A percentile compares a stretch with the other conserved stretches of the same genome.
These are phyloP conservation scores for Candolleomyces aberdarensis DNA, from an alignment of 768 basidiomycete species.

Conservation along the genomic window DNA sequence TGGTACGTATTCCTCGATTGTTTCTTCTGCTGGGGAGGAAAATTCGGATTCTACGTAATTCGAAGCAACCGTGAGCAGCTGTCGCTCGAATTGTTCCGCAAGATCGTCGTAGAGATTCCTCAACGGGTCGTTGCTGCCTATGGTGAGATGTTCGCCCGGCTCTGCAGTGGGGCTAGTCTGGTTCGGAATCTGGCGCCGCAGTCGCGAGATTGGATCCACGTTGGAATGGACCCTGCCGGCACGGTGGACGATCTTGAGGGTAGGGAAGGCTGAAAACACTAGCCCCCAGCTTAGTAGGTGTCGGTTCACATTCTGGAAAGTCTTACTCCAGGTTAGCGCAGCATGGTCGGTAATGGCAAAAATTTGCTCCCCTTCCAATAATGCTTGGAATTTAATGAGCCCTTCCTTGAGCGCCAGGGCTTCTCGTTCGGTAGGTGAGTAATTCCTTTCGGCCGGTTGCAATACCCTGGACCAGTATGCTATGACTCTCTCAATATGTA, in stretches of 20 bases:
- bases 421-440: slow-evolving; percentile 37
- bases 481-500: slow-evolving; percentile 19
- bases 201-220: slow-evolving; percentile 35
- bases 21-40: too few relatives aligned
- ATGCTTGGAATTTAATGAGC: slow-evolving; percentile 33
- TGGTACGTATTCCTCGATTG: too few relatives aligned
- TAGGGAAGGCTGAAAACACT: slow-evolving; percentile 33
- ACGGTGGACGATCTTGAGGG: slow-evolving; percentile 33
- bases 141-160: slow-evolving; percentile 8
- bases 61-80: too few relatives aligned
- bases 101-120: too few relatives aligned
- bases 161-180: slow-evolving; percentile 26
- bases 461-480: slow-evolving; percentile 30
- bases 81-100: too few relatives aligned
- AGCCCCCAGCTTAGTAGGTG: slow-evolving; percentile 33
- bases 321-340: slow-evolving; percentile 36
- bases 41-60: too few relatives aligned
- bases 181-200: slow-evolving; percentile 19
- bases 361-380: slow-evolving; percentile 31
- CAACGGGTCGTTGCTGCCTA: not conserved
- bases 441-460: slow-evolving; percentile 33
- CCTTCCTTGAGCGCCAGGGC: slow-evolving; percentile 36
- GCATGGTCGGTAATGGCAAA: slow-evolving; percentile 28
- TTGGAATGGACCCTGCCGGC: slow-evolving; percentile 37
- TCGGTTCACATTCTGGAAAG: slow-evolving; percentile 35